Base-by-base conservation (phyloP, 805 yeast species). In the Candida broadrunensis region DNA sequence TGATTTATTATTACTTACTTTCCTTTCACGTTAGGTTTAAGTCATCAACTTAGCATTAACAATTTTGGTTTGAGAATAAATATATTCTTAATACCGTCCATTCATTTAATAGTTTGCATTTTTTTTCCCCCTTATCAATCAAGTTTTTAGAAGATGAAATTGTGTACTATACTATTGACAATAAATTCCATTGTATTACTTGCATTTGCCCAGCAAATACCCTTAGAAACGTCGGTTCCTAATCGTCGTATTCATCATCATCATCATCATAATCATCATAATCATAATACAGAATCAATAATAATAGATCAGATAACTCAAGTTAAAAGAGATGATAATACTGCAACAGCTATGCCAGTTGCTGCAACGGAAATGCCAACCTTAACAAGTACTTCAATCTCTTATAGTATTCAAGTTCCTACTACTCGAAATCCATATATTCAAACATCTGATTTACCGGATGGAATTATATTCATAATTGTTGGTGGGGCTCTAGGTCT, bases 401-500 rank as follows among this genome's bases (percentile, higher is more conserved):
- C 24, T 7, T 21, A 21, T 21, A 36, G 13, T 21, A 50, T 55
- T 13, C 55, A 60, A 21, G 25, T 39, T 11, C 43, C 43, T 3
- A 25, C 18, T 29, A 26, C 12, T 5, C 31, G 27, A 7, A 62
- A 68, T 36, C 76, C 76, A 8, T 69, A 49, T 42, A 52, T 71
- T 8, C 38, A 42, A 6, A 37, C 39, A 16, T 39, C 60, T 5
- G 32, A 44, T 6, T 48, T 63, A 33, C 63, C 69, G 2, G 51
- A 56, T 14, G 69, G 71, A 17, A 51, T 75, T 12, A 68, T 74
- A 16, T 74, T 75, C 52, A 68, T 75, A 25, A 55, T 69, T 3
- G 56, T 70, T 5, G 78, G 76, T 4, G 57, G 62, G 0, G 49
- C 69, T 6, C 36, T 72, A 16, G 57, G 50, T 3, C 39, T 51